Evolutionary conservation across 176 grass and related monocot species (phyloP), one percentile per base, ranked within the genome.

Genomic region (Paspalum vaginatum): DNA sequence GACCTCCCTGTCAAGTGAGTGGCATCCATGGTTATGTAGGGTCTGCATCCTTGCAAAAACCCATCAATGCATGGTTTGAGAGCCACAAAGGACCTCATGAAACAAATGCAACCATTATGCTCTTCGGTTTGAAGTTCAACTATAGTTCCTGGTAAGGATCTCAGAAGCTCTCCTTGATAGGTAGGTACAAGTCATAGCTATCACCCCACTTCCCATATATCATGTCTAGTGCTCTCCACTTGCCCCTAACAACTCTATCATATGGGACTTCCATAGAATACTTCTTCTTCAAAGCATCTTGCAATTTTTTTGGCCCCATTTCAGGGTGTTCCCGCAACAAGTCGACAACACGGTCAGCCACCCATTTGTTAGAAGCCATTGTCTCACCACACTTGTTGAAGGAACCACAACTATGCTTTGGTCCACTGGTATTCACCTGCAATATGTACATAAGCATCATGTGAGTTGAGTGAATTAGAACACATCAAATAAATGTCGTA

Each of bases 211-310:
- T 65, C 62, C 62, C n/a, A 37, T 3, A 17, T 18, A 65, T 65
- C 6, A 65, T 18, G 6, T 65, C 62, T 2, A 65, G 37, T 65
- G 37, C 15, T 41, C 37, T 65, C 62, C 7, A 0, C 12, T 65
- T 41, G 0, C 6, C 62, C 41, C 62, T 65, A 16, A 0, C 5
- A 0, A 65, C 62, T 16, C 8, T 65, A 3, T 65, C 16, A 65
- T 65, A 65, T 20, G 37, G 62, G 41, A 65, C 37, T 3, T n/a
- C n/a, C n/a, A n/a, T n/a, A n/a, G n/a, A n/a, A n/a, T n/a, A n/a
- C n/a, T n/a, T n/a, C n/a, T n/a, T 65, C 16, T 7, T 40, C 1
- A 1, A 8, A 8, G 0, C 8, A 11, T 8, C n/a, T 0, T 11
- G n/a, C 54, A 57, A 4, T 18, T 20, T 2, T 7, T 2, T 3